Conservation (phyloP, 2,329 filamentous ascomycete genomes). For the Penicillium concentricum region DNA sequence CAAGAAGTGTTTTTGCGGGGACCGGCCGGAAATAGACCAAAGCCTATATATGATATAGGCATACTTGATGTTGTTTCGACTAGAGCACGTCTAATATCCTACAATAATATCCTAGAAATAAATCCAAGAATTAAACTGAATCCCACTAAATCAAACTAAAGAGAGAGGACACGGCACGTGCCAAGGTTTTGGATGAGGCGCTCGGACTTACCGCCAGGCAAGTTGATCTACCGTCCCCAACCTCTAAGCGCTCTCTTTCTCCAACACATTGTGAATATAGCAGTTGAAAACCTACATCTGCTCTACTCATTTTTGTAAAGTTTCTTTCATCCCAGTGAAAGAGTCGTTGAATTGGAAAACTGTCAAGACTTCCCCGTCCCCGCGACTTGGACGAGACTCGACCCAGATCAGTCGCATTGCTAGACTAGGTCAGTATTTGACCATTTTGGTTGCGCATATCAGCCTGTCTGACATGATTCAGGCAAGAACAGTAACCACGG, state of each 20-base stretch:
- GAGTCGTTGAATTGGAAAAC: neutral
- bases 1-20: neutral
- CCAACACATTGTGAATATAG: neutral
- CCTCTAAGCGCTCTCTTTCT: constrained; percentile 16
- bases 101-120: neutral
- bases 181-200: constrained; percentile 7
- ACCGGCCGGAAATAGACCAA: neutral
- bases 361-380: neutral
- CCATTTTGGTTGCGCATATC: neutral
- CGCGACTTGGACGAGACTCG: neutral
- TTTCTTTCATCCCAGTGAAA: neutral
- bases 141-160: neutral
- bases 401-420: neutral
- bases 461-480: constrained; percentile 1
- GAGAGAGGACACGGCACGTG: constrained; percentile 3
- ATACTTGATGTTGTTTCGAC: neutral
- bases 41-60: no score
- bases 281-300: neutral
- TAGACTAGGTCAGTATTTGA: neutral
- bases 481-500: constrained; percentile 24
- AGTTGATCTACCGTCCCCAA: constrained; percentile 10
- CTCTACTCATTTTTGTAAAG: neutral
- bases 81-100: neutral
- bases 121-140: no score
- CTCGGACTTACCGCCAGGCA: constrained; percentile 17